Evolutionary conservation across 306 rosid genomes (phyloP).

Genomic region (Castanospermum australe): DNA sequence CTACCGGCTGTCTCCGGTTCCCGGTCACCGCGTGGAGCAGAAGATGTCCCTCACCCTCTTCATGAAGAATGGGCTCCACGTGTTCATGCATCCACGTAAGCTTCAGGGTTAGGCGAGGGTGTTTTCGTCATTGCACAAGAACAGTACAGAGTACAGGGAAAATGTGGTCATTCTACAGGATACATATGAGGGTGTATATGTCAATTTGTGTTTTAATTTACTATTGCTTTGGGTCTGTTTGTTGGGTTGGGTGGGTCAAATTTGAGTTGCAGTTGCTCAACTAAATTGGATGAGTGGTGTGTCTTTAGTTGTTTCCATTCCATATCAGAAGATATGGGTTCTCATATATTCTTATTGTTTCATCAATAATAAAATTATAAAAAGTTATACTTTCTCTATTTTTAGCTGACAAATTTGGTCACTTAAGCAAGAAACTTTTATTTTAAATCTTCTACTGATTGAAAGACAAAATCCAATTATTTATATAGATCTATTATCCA

Average conservation of each 20-base stretch:
- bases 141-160: background rate
- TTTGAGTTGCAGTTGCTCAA: constrained; percentile 37
- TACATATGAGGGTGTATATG: background rate
- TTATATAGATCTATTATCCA: no score
- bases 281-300: constrained; percentile 33
- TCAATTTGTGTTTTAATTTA: background rate
- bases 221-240: constrained; percentile 9
- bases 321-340: constrained; percentile 28
- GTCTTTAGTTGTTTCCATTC: constrained; percentile 20
- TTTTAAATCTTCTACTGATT: no score
- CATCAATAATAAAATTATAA: constrained; percentile 30
- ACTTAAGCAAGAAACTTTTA: background rate
- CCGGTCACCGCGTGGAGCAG: constrained; percentile 82
- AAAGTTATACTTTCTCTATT: background rate
- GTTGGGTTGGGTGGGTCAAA: constrained; percentile 36
- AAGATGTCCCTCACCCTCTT: constrained; percentile 89
- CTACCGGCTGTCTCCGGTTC: constrained; percentile 71
- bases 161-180: constrained; percentile 19
- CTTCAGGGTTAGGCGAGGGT: constrained; percentile 30
- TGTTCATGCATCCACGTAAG: constrained; percentile 66
- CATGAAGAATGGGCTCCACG: constrained; percentile 84
- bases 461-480: no score
- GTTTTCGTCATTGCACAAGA: constrained; percentile 23
- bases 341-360: constrained; percentile 29
- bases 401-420: background rate